Evolutionary conservation across 805 yeast species (phyloP), one percentile per base, ranked within the genome.

Genomic region (Pichia thaimueangensis): DNA sequence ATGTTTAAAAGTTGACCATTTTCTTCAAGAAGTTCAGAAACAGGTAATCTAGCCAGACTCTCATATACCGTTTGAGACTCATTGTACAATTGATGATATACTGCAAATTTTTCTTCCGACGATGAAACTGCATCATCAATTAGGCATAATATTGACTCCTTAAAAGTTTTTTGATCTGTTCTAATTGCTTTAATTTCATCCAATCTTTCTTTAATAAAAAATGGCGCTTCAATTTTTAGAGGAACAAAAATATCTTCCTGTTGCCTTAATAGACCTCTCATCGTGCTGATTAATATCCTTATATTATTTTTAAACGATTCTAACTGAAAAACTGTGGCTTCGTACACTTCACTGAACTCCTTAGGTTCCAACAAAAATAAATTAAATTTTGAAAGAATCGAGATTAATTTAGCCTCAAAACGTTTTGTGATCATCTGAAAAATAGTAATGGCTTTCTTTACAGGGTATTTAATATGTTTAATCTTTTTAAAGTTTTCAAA

Each of bases 241-340:
- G 80, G 73, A 12, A 82, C 70, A 54, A 82, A 82, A 45, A 78
- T 79, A 42, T 84, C 91, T 8, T 78, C 76, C 33, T 93, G 64
- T 52, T 80, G 84, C 48, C 96, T 68, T 31, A 85, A 67, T 3
- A 84, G 60, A 46, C 89, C 96, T 43, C 97, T 71, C 0, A 86
- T 75, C 33, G 83, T 56, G 39, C 76, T 72, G 2, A 79, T 74
- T 62, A 81, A 76, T 42, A 78, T 85, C 53, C 81, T 79, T 10
- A 78, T 56, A 31, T 74, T 72, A 22, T 67, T 70, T 29, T 86
- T 94, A 67, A 89, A 75, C 1, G 69, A 59, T 2, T 57, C 61
- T 25, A 80, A 68, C 1, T 71, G 54, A 0, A 55, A 45, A 2
- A 57, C 49, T 0, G 74, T 49, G 1, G 59, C 57, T 0, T 53